Evolutionary conservation across 306 rosid genomes (phyloP), one percentile per base, ranked within the genome.

Genomic region (Abrus precatorius): DNA sequence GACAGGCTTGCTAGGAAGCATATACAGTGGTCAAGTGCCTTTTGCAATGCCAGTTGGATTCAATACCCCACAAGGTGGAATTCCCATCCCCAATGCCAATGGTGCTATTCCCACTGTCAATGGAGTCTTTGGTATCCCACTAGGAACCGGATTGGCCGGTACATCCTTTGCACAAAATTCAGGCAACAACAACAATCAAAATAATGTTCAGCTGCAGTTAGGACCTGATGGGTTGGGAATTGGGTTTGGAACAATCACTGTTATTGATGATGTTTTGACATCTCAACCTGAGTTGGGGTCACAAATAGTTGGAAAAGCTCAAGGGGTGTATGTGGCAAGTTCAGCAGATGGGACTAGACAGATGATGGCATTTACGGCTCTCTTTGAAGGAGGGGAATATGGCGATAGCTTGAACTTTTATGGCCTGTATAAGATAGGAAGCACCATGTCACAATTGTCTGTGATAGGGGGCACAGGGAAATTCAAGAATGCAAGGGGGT

Each of bases 341-440:
- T 92, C 97, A 2, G 97, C 90, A 29, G 92, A 92, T 82, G 95
- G 97, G 75, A 67, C 80, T 14, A 56, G 89, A 20, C 95, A 92
- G 87, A 95, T 95, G 98, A 92, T 95, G 97, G 85, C 86, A 3
- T 92, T 92, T 45, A 95, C 98, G 44, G 94, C 92, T 4, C 38
- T 92, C 85, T 83, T 95, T 78, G 97, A 95, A 88, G 97, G 97
- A 80, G 98, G 98, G 41, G 97, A 95, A 29, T 95, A 92, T 60
- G 98, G 95, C 13, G 97, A 95, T 49, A 89, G 90, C 82, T 57
- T 92, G 38, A 95, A 91, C 84, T 91, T 95, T 33, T 92, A 81
- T 79, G 98, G 97, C 5, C 60, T 92, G 69, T 92, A 73, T 60
- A 90, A 85, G 89, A 87, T 92, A n/a, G 95, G 97, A 78, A 91